Conservation (phyloP, 2,329 filamentous ascomycete species). For the Aspergillus unguis region DNA sequence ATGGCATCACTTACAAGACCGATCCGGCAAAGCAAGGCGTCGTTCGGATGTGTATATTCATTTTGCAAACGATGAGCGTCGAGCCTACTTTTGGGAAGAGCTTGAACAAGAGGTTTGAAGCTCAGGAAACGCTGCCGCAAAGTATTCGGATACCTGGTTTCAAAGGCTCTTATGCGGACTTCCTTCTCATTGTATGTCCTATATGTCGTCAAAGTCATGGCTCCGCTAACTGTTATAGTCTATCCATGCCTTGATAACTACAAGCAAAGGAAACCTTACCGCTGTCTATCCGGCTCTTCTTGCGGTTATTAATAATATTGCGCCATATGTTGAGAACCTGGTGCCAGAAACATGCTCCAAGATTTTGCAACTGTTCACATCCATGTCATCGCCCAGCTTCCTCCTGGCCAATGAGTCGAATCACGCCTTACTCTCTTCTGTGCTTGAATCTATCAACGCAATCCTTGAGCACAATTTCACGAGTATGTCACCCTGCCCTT, state of each 20-base stretch:
- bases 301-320: slow-evolving; percentile 89
- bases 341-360: slow-evolving; percentile 73
- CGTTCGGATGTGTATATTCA: slow-evolving; percentile 95
- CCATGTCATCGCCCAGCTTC: slow-evolving; percentile 92
- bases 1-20: slow-evolving; percentile 82
- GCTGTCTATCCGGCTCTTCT: slow-evolving; percentile 89
- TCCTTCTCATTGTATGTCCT: slow-evolving; percentile 71
- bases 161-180: slow-evolving; percentile 87
- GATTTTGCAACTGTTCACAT: slow-evolving; percentile 80
- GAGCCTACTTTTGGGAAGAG: slow-evolving; percentile 87
- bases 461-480: slow-evolving; percentile 85
- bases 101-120: slow-evolving; percentile 83
- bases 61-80: slow-evolving; percentile 90
- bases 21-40: slow-evolving; percentile 87
- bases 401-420: slow-evolving; percentile 90
- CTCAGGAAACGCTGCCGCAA: slow-evolving; percentile 79
- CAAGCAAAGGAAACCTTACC: slow-evolving; percentile 83
- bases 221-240: slow-evolving; percentile 54
- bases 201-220: not conserved
- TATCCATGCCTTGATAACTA: slow-evolving; percentile 86
- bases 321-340: slow-evolving; percentile 76
- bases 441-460: slow-evolving; percentile 85
- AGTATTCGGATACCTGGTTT: slow-evolving; percentile 82
- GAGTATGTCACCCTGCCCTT: slow-evolving; percentile 50
- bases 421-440: slow-evolving; percentile 71